Evolutionary conservation across 768 basidiomycete genomes (phyloP), one percentile per base, ranked within the genome.

Genomic region (Boletus coccyginus): DNA sequence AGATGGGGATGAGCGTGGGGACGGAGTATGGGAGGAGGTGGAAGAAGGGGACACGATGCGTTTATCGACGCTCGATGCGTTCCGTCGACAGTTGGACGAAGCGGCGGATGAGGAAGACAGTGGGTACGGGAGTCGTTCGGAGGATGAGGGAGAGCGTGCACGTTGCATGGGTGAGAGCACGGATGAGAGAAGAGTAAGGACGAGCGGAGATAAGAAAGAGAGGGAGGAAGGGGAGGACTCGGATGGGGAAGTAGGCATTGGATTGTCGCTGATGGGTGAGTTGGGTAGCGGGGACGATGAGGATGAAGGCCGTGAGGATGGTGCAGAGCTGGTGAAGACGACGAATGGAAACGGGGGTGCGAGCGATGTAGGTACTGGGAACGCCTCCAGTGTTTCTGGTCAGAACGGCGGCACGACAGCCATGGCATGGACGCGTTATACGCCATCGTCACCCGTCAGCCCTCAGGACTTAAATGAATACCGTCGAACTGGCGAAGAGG

Each of bases 231-330:
- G 9, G 0, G 62, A 61, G 17, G 67, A 73, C 51, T 82, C 81
- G 2, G 86, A 87, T 55, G 86, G 82, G 5, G 81, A 83, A 48
- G 74, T 81, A 1, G 89, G 85, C 0, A 90, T 91, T 38, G 89
- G 89, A 2, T 70, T 90, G 35, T 84, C 84, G 3, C 70, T 90
- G 51, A 70, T 91, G 50, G 81, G 83, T 60, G 78, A 77, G 40
- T 82, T 63, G 70, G 73, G 39, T 64, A 73, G 58, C 13, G 76
- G 69, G 2, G 69, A 66, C 14, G 72, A 68, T 0, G 60, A 62
- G 0, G 67, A 55, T 1, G 69, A 63, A 2, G 60, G 52, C 9
- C 52, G n/a, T 48, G 52, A 58, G 5, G 47, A 44, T 8, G 46
- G 29, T 6, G 46, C 32, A 40, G 60, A 44, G 46, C 65, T 31